Evolutionary conservation across 495 filamentous ascomycete genomes (phyloP).

Genomic region (Aspergillus affinis): DNA sequence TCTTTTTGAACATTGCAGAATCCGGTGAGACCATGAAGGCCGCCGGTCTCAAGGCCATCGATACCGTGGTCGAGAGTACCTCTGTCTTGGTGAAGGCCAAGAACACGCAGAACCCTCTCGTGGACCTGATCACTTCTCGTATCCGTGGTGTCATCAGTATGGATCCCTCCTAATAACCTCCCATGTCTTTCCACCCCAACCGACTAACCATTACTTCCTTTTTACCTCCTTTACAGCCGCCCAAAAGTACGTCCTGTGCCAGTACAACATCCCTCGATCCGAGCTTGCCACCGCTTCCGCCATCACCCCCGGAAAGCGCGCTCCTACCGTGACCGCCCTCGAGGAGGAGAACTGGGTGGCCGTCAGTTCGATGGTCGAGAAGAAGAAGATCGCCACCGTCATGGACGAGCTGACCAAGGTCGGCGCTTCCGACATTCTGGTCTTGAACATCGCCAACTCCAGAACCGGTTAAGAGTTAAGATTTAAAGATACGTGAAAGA

Average conservation of each 20-base stretch:
- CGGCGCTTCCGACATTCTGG: slow-evolving; percentile 86
- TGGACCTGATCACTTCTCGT: slow-evolving; percentile 76
- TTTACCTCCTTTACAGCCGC: slow-evolving; percentile 54
- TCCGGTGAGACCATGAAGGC: slow-evolving; percentile 98
- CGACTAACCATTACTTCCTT: background rate
- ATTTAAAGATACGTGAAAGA: background rate
- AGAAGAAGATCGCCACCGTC: slow-evolving; percentile 79
- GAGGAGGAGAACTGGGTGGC: slow-evolving; percentile 93
- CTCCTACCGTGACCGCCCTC: slow-evolving; percentile 82
- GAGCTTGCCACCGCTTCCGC: slow-evolving; percentile 64
- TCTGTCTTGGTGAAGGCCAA: slow-evolving; percentile 92
- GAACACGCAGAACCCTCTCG: slow-evolving; percentile 74
- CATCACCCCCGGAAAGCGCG: slow-evolving; percentile 93
- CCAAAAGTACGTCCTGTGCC: slow-evolving; percentile 90
- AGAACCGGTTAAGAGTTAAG: slow-evolving; percentile 46
- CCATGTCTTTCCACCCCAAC: background rate
- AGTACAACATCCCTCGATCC: slow-evolving; percentile 82
- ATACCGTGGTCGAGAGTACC: slow-evolving; percentile 82
- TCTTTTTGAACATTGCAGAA: slow-evolving; percentile 52
- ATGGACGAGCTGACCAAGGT: slow-evolving; percentile 85
- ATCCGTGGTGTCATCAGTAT: slow-evolving; percentile 89
- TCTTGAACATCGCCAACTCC: slow-evolving; percentile 85
- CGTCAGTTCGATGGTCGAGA: slow-evolving; percentile 90
- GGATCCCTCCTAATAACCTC: slow-evolving; percentile 18
- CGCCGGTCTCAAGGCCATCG: slow-evolving; percentile 93